These are phyloP conservation scores for Trametes coccinea DNA, from an alignment of 768 basidiomycete species.

Conservation along the genomic window DNA sequence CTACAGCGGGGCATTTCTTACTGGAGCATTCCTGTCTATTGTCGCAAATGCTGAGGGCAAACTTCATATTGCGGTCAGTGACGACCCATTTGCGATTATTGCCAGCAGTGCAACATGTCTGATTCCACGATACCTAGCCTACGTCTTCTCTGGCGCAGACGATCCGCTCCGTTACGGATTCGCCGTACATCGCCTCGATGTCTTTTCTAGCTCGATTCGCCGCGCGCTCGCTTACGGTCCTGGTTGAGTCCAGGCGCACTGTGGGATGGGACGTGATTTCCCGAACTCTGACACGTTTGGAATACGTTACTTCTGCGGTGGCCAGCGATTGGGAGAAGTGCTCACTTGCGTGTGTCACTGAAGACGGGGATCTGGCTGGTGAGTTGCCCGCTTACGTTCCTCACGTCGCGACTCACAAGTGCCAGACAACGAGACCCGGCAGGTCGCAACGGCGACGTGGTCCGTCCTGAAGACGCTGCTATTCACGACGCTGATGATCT, in stretches of 20 bases:
- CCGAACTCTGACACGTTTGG: conserved; percentile 20
- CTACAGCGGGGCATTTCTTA: conserved; percentile 55
- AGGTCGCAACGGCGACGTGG: conserved; percentile 59
- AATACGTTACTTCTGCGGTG: conserved; percentile 24
- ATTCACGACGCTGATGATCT: conserved; percentile 72
- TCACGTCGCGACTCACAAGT: not conserved
- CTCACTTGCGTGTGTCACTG: conserved; percentile 27
- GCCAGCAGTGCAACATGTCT: not conserved
- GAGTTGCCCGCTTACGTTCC: not conserved
- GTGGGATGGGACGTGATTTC: conserved; percentile 31
- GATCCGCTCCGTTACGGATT: conserved; percentile 22
- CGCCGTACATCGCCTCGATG: conserved; percentile 29
- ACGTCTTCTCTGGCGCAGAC: conserved; percentile 15
- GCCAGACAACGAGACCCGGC: conserved; percentile 46
- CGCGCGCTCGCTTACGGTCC: conserved; percentile 27
- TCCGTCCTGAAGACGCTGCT: conserved; percentile 68
- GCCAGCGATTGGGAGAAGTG: conserved; percentile 33
- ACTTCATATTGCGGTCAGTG: conserved; percentile 22
- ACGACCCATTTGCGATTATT: not conserved
- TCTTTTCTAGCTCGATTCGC: conserved; percentile 26
- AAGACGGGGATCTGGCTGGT: conserved; percentile 35
- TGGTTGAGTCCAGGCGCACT: conserved; percentile 27
- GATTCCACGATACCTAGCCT: not conserved
- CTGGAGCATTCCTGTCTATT: conserved; percentile 25
- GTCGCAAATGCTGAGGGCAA: conserved; percentile 23